Base-by-base conservation (phyloP, 352 stramenopile species). In the Phytopythium cucurbitacearum region DNA sequence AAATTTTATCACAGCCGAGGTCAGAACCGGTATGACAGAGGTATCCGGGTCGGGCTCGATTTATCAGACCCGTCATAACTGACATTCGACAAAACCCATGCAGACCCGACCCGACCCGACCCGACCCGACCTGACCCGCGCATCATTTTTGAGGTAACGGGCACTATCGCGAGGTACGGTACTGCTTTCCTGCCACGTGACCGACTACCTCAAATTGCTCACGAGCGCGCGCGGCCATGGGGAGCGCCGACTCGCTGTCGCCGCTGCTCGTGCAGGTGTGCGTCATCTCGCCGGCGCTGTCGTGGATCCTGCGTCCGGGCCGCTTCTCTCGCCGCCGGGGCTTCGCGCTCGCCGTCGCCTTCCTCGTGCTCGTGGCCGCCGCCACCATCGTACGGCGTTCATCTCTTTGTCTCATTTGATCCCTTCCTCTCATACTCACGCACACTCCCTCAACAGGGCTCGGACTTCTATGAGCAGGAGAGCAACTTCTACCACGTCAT, bases 401-500 rank as follows among this genome's bases (percentile, higher is more conserved):
- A 5, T 50, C 38, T 0, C 33, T 21, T 15, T 7, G 6, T 44
- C 11, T 7, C 40, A 12, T 15, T 32, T 47, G n/a, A 58, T 56
- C n/a, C 3, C 11, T 51, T 59, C 12, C 49, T 56, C 10, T 13
- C 21, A 28, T 28, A 28, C 34, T 43, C 2, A 28, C 21, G 21
- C 21, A 28, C 21, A 28, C 21, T 28, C 21, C 5, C 9, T 7
- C 13, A 36, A 8, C 59, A 89, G 76, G 67, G 63, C 6, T 64
- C 97, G 57, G 86, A 98, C 69, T 79, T 97, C 47, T 78, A 89
- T 63, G 82, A 94, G 55, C 84, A 94, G 55, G 87, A 95, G 16
- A 78, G 75, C 49, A 99, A 99, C 64, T 96, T 98, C 64, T 99
- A 99, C 67, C 67, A 86, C 50, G 70, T 98, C 40, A 69, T 99